Conservation (phyloP, 2,329 filamentous ascomycete species). For the Aspergillus novoparasiticus region DNA sequence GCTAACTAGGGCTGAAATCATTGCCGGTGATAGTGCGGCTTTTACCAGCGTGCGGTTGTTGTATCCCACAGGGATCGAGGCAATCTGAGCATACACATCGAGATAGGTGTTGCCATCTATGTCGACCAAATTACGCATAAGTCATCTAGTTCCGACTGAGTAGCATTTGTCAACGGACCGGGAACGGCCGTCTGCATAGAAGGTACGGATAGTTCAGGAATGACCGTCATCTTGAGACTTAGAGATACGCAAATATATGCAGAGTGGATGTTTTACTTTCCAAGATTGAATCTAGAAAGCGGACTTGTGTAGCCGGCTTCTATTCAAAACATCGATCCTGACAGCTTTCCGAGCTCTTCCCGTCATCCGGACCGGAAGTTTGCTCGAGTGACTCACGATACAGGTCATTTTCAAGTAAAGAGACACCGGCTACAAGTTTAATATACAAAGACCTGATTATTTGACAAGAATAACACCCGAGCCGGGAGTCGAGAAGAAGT, state of each 20-base stretch:
- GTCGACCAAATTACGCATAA: slow-evolving; percentile 2
- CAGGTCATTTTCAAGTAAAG: neutral
- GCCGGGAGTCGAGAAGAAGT: neutral
- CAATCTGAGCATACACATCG: slow-evolving; percentile 14
- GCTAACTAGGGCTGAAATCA: slow-evolving; percentile 9
- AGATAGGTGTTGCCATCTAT: too few relatives aligned
- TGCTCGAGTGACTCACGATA: neutral
- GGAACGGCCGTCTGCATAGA: slow-evolving; percentile 3
- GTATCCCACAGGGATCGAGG: slow-evolving; percentile 13
- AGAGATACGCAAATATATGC: neutral
- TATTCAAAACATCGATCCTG: neutral
- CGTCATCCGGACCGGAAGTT: neutral
- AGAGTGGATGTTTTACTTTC: neutral
- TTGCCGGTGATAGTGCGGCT: slow-evolving; percentile 7
- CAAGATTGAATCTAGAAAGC: neutral
- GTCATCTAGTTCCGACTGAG: neutral
- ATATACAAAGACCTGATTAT: neutral
- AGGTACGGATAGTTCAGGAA: neutral
- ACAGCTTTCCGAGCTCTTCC: neutral
- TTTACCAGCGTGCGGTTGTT: slow-evolving; percentile 11
- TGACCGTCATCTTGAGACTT: neutral
- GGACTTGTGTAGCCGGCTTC: neutral
- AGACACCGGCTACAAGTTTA: neutral
- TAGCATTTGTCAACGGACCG: neutral
- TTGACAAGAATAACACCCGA: neutral